Evolutionary conservation across 2,329 filamentous ascomycete genomes (phyloP), one percentile per base, ranked within the genome.

Genomic region (Pseudocercospora ulei): DNA sequence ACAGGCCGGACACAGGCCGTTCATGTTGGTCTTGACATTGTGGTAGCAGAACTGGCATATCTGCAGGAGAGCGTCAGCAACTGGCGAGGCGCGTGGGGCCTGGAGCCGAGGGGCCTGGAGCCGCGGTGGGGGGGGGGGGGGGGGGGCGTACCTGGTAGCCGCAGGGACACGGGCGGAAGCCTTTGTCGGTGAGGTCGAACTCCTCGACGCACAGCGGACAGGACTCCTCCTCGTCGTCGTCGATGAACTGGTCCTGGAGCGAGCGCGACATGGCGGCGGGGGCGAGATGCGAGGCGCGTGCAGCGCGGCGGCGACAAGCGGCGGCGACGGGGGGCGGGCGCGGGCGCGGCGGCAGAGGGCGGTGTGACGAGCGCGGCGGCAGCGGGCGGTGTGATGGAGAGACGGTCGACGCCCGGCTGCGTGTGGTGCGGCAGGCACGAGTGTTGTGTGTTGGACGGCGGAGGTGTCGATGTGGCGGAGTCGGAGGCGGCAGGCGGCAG

Each of bases 1-100:
- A 62, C 90, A 98, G 52, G 93, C 93, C n/a, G 90, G 90, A 63
- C 90, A 98, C 41, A 95, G 73, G 22, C 88, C 87, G 60, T 95
- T 96, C 74, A 94, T 86, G 56, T 95, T 95, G 55, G 82, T 93
- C 66, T 92, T 93, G 62, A 98, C 92, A 62, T 96, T 98, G 66
- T 98, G 95, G 70, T 88, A 98, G 67, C 90, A 98, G 66, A 98
- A 98, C 70, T 98, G 92, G 65, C 90, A 98, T 62, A 98, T 88
- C 87, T 95, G 56, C 23, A 23, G 7, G 22, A 9, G 11, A 4
- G 24, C 16, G 40, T 50, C 31, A 53, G 50, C 25, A 28, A 8
- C 17, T 11, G 11, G 18, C 11, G 18, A 12, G n/a, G n/a, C n/a
- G 11, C 24, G 24, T 19, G 22, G 8, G 23, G 14, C 3, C 19